These are phyloP conservation scores for Sphaerosporella brunnea DNA, from an alignment of 495 filamentous ascomycete genomes.

Conservation along the genomic window DNA sequence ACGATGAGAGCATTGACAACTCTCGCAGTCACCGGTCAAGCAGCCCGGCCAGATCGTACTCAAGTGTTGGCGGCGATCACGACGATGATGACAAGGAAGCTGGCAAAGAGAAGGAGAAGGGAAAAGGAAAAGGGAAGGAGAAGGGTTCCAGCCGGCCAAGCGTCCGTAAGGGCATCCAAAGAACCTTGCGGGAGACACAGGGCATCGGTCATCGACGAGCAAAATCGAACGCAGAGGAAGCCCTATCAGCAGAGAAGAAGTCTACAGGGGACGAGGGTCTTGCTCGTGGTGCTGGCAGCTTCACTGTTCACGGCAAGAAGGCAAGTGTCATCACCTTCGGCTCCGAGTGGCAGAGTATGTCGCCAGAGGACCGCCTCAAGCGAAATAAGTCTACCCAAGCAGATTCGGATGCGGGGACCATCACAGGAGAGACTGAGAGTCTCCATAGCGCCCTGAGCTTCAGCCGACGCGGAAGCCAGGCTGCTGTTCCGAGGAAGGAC, in stretches of 20 bases:
- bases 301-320: slow-evolving; percentile 95
- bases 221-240: slow-evolving; percentile 48
- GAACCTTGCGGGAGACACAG: slow-evolving; percentile 73
- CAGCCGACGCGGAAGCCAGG: slow-evolving; percentile 11
- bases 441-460: slow-evolving; percentile 10
- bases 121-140: slow-evolving; percentile 27
- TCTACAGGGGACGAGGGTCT: slow-evolving; percentile 47
- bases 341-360: slow-evolving; percentile 68
- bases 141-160: slow-evolving; percentile 36
- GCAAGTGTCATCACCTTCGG: slow-evolving; percentile 91
- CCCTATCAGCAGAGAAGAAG: slow-evolving; percentile 41
- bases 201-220: slow-evolving; percentile 46
- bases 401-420: slow-evolving; percentile 16
- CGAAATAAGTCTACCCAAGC: slow-evolving; percentile 16
- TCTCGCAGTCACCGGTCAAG: slow-evolving; percentile 16
- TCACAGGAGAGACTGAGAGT: slow-evolving; percentile 11
- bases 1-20: slow-evolving; percentile 19
- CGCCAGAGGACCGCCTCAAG: slow-evolving; percentile 43
- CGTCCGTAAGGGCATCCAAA: slow-evolving; percentile 75
- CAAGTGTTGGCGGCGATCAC: slow-evolving; percentile 25
- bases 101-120: slow-evolving; percentile 25
- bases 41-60: slow-evolving; percentile 17
- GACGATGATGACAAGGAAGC: slow-evolving; percentile 20
- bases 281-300: slow-evolving; percentile 61
- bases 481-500: slow-evolving; percentile 6